Percentiles rank a stretch among this genome's conserved stretches.
phyloP scores from a whole-genome alignment of 1,284 basidiomycete species.

The Coniophora puteana region DNA sequence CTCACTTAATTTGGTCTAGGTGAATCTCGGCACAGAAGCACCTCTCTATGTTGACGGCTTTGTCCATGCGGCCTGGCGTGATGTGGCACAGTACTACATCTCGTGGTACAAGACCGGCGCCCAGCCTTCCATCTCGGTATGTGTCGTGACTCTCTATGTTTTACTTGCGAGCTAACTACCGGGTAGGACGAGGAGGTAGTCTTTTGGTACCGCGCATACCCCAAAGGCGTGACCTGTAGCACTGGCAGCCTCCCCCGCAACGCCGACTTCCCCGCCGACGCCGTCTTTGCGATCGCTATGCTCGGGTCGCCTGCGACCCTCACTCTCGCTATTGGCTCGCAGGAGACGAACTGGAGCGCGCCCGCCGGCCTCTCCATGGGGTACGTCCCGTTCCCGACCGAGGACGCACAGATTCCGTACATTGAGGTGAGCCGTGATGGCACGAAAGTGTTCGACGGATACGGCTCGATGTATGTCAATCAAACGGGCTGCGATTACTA shows the following conservation, averaged over 20 bases:
- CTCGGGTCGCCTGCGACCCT: slow-evolving; percentile 27
- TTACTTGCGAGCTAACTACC: neutral
- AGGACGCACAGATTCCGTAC: slow-evolving; percentile 30
- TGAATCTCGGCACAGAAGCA: slow-evolving; percentile 23
- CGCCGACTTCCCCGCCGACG: slow-evolving; percentile 25
- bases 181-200: slow-evolving; percentile 26
- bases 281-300: slow-evolving; percentile 29
- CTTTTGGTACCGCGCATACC: slow-evolving; percentile 32
- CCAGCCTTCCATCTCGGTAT: slow-evolving; percentile 24
- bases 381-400: slow-evolving; percentile 26
- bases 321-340: slow-evolving; percentile 28
- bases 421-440: slow-evolving; percentile 24
- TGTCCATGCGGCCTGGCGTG: slow-evolving; percentile 26
- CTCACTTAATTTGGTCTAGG: neutral
- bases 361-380: slow-evolving; percentile 28
- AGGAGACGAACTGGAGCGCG: slow-evolving; percentile 23
- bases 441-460: slow-evolving; percentile 19
- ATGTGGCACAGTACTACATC: slow-evolving; percentile 31
- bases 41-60: slow-evolving; percentile 28
- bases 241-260: slow-evolving; percentile 28
- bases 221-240: slow-evolving; percentile 24
- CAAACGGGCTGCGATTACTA: slow-evolving; percentile 22
- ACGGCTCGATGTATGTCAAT: slow-evolving; percentile 26
- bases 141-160: slow-evolving; percentile 3
- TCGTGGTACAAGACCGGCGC: slow-evolving; percentile 27